These are phyloP conservation scores for Yamadazyma kitorensis DNA, from an alignment of 805 yeast species.

Conservation along the genomic window DNA sequence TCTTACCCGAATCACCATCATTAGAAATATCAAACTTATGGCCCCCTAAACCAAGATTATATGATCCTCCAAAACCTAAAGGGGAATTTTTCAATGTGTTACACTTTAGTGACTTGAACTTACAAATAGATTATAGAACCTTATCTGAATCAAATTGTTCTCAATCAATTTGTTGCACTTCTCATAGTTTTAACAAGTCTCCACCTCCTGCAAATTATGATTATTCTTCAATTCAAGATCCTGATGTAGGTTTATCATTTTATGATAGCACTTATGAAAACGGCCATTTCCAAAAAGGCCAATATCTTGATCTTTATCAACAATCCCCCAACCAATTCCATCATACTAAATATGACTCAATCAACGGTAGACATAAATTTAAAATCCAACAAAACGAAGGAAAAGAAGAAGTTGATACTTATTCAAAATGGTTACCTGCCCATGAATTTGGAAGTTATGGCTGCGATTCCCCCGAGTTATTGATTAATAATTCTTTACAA, in stretches of 20 bases:
- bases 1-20: conserved; percentile 44
- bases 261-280: conserved; percentile 26
- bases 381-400: conserved; percentile 17
- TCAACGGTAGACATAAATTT: conserved; percentile 41
- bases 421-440: conserved; percentile 54
- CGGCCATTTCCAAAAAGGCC: conserved; percentile 28
- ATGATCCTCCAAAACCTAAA: conserved; percentile 22
- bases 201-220: conserved; percentile 15
- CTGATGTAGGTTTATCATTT: conserved; percentile 13
- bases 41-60: conserved; percentile 30
- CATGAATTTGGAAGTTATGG: conserved; percentile 57
- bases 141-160: conserved; percentile 59
- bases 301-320: conserved; percentile 15
- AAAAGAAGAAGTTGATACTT: conserved; percentile 30
- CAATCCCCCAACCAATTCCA: conserved; percentile 6
- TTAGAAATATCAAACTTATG: conserved; percentile 29
- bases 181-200: conserved; percentile 38
- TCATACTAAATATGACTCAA: conserved; percentile 27
- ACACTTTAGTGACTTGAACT: conserved; percentile 64
- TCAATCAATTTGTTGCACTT: conserved; percentile 58
- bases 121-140: conserved; percentile 49
- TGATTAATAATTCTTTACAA: conserved; percentile 56
- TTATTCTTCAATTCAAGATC: conserved; percentile 28
- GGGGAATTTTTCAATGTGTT: conserved; percentile 51
- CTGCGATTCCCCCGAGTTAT: conserved; percentile 65